Percentiles rank a stretch among this genome's conserved stretches.
phyloP scores from a whole-genome alignment of 306 rosid genomes.

The Prunus padus region DNA sequence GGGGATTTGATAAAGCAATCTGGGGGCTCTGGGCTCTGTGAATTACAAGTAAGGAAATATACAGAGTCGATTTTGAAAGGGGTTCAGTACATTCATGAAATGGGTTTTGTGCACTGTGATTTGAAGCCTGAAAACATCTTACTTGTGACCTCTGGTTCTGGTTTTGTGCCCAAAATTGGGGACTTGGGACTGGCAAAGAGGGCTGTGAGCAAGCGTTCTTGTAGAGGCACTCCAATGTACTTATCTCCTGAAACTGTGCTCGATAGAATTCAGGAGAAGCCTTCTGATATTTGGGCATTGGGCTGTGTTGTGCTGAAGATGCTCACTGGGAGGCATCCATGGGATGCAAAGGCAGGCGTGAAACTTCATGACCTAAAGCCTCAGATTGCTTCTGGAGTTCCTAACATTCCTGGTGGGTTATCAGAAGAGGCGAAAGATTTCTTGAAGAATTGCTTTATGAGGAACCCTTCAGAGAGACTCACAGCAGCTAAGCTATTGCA shows the following conservation, averaged over 20 bases:
- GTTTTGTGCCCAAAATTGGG: conserved; percentile 9
- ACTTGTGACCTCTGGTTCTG: neutral
- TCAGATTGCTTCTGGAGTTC: neutral
- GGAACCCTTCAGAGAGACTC: conserved; percentile 6
- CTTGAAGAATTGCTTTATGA: neutral
- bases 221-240: conserved; percentile 9
- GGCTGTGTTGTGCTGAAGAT: conserved; percentile 14
- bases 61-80: too few species aligned
- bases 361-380: neutral
- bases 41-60: neutral
- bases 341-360: neutral
- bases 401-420: neutral
- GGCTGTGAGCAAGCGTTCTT: neutral
- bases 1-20: neutral
- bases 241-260: conserved; percentile 1
- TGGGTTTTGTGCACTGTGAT: too few species aligned
- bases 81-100: too few species aligned
- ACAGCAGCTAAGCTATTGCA: conserved; percentile 10
- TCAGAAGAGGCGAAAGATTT: conserved; percentile 6
- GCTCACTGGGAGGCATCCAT: neutral
- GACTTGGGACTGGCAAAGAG: conserved; percentile 18
- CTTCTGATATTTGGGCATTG: conserved; percentile 22
- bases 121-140: too few species aligned
- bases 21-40: too few species aligned
- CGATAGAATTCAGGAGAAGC: conserved; percentile 1